Evolutionary conservation across 768 basidiomycete genomes (phyloP), one percentile per base, ranked within the genome.

Genomic region (Boletus fagicola): DNA sequence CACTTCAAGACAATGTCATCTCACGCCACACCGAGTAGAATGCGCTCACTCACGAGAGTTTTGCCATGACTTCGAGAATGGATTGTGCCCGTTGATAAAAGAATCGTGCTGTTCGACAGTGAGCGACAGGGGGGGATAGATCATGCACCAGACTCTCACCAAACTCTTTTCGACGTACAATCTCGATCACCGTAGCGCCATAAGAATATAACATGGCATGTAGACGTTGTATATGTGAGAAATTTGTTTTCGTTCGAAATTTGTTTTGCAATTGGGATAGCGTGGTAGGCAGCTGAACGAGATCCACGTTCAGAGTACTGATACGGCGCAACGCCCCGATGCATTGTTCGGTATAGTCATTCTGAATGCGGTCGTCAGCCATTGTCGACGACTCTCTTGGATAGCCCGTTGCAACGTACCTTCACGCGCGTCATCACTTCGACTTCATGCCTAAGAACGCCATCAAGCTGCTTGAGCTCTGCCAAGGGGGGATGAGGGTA

Each of bases 171-270:
- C 96, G 79, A 56, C 96, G 80, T 2, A 95, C 90, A 31, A 98
- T 85, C 72, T 98, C 96, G 18, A 94, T 81, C 10, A 97, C 81
- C 0, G 94, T 93, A 1, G 92, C 90, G 0, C 91, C 90, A 71
- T 98, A 98, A 0, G 92, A 93, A 66, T 93, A 94, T 1, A 95
- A 71, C 84, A 98, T 90, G 54, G 82, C 86, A 68, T 96, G 94
- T 43, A 98, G 76, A 18, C 96, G 81, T 49, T 88, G 84, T 15
- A 98, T 88, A 72, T 98, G 94, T n/a, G 88, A 80, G 68, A 98
- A 98, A 57, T 88, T 89, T 31, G 85, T 91, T 76, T 91, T 79
- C 54, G 77, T 73, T n/a, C 88, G 80, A 62, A 95, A 84, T 65
- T 84, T 86, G 1, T 80, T 68, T 66, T 95, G 92, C 1, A 98